Evolutionary conservation across 176 grass and related monocot species (phyloP).

Genomic region (Urochloa ruziziensis): DNA sequence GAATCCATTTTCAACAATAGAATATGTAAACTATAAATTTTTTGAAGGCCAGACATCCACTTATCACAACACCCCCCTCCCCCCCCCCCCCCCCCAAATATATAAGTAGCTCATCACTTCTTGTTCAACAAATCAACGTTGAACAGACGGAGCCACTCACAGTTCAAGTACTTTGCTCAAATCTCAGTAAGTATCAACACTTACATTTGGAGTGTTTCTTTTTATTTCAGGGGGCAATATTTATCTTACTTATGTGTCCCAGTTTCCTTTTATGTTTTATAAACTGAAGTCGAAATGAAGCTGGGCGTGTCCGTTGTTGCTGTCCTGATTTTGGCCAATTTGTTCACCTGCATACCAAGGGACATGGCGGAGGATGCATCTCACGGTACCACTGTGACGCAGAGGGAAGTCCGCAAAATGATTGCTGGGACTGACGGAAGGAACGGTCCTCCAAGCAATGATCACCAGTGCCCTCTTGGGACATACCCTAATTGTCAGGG

Average conservation of each 20-base stretch:
- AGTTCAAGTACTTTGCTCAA: background rate
- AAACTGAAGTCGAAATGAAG: conserved; percentile 17
- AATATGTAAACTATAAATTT: background rate
- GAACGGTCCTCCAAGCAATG: conserved; percentile 36
- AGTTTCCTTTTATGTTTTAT: background rate
- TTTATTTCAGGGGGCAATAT: background rate
- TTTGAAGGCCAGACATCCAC: background rate
- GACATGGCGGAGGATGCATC: background rate
- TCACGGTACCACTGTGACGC: background rate
- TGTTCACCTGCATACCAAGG: conserved; percentile 10
- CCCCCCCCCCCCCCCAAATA: no score
- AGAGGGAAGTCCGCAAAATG: conserved; percentile 8
- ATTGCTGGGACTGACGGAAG: conserved; percentile 28
- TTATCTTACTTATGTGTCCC: background rate
- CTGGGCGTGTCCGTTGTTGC: background rate
- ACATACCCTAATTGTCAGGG: conserved; percentile 41
- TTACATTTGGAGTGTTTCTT: background rate
- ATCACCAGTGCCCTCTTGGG: conserved; percentile 43
- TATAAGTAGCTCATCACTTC: conserved; percentile 43
- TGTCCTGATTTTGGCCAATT: background rate
- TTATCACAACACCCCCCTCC: conserved; percentile 4
- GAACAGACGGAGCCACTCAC: background rate
- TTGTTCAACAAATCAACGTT: background rate
- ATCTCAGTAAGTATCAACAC: background rate
- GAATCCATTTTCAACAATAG: conserved; percentile 21